Percentiles rank a stretch among this genome's conserved stretches.
Evolutionary conservation across 805 yeast genomes (phyloP).

Genomic region (Ogataea nitratoaversa): DNA sequence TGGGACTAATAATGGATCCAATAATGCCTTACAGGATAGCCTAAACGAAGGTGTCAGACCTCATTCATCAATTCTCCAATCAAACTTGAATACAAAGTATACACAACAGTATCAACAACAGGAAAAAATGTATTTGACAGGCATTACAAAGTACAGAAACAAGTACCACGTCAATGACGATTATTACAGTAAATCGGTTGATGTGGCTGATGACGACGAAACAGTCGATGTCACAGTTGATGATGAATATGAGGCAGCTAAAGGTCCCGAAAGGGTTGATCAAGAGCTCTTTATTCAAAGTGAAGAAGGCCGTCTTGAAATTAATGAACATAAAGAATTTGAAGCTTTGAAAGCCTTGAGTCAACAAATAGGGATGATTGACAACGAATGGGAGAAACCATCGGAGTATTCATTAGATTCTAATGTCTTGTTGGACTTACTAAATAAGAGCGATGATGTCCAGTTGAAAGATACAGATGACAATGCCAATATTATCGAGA

Average conservation of each 20-base stretch:
- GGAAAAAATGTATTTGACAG: slow-evolving; percentile 46
- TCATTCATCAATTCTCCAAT: slow-evolving; percentile 27
- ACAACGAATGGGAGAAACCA: slow-evolving; percentile 30
- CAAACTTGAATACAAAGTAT: slow-evolving; percentile 29
- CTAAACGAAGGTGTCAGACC: slow-evolving; percentile 20
- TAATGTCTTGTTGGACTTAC: slow-evolving; percentile 29
- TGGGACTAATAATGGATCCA: slow-evolving; percentile 2
- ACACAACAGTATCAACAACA: slow-evolving; percentile 46
- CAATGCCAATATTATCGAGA: slow-evolving; percentile 48
- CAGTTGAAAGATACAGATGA: slow-evolving; percentile 26
- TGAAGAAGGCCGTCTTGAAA: slow-evolving; percentile 15
- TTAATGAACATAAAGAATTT: slow-evolving; percentile 22
- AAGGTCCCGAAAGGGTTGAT: slow-evolving; percentile 15
- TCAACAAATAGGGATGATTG: slow-evolving; percentile 30
- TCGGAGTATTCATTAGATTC: slow-evolving; percentile 33
- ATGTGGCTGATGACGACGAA: slow-evolving; percentile 33
- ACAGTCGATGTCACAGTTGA: slow-evolving; percentile 23
- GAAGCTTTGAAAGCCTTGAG: slow-evolving; percentile 29
- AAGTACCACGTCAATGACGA: slow-evolving; percentile 40
- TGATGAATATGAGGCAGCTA: slow-evolving; percentile 21
- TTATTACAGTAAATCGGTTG: slow-evolving; percentile 49
- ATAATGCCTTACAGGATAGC: slow-evolving; percentile 2
- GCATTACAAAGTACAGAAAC: slow-evolving; percentile 35
- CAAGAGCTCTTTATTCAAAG: slow-evolving; percentile 12
- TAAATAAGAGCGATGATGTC: slow-evolving; percentile 34